phyloP scores from a whole-genome alignment of 2,329 filamentous ascomycete species.

The Trichoderma atroviride region DNA sequence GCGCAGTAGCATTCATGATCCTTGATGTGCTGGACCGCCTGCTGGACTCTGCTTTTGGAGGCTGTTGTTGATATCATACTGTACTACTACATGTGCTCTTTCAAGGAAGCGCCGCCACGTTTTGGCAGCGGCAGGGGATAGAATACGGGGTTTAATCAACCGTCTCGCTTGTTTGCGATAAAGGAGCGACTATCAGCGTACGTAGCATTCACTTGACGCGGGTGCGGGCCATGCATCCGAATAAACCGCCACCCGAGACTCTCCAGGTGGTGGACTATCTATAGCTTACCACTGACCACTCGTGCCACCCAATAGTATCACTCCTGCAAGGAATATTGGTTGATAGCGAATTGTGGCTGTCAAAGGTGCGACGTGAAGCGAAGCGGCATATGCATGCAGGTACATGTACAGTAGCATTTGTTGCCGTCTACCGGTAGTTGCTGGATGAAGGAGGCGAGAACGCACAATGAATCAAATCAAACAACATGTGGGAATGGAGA shows the following conservation, averaged over 20 bases:
- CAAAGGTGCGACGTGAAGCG: constrained; percentile 20
- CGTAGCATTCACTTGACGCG: not conserved
- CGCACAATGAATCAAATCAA: not conserved
- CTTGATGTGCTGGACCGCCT: not conserved
- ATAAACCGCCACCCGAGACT: not conserved
- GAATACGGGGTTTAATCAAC: not conserved
- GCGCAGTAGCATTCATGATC: not conserved
- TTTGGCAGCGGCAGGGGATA: not conserved
- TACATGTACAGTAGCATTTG: too few species aligned
- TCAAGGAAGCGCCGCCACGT: not conserved
- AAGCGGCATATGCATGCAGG: not conserved
- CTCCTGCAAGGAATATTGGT: constrained; percentile 2
- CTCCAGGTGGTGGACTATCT: not conserved
- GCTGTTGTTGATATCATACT: not conserved
- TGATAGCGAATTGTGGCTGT: constrained; percentile 12
- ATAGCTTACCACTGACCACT: not conserved
- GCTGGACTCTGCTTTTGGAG: not conserved
- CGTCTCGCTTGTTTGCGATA: not conserved
- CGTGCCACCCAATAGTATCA: not conserved
- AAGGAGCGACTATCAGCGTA: not conserved
- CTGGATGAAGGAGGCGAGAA: not conserved
- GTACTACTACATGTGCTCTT: not conserved
- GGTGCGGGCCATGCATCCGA: constrained; percentile 12
- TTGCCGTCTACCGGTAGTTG: not conserved
- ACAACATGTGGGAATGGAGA: not conserved